These are phyloP conservation scores for Vitis cinerea DNA, from an alignment of 164 flowering plant genomes.

Conservation along the genomic window DNA sequence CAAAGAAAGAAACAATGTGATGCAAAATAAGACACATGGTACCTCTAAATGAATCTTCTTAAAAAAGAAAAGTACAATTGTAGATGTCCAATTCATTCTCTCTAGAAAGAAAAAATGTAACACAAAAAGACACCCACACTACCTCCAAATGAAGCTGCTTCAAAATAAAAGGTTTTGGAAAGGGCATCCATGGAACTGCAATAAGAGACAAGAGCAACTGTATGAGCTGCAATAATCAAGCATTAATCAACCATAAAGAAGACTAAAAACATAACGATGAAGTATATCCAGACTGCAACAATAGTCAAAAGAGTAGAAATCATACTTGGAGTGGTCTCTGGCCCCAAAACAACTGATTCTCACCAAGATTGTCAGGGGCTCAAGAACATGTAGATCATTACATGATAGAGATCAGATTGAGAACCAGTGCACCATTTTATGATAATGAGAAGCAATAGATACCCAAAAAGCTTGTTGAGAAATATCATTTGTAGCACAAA, in stretches of 20 bases:
- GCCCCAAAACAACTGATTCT: constrained; percentile 89
- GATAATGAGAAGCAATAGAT: constrained; percentile 83
- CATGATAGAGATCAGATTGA: constrained; percentile 92
- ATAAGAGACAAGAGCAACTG: constrained; percentile 68
- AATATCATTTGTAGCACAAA: constrained; percentile 93
- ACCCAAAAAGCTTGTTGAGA: constrained; percentile 91
- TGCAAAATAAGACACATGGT: no score
- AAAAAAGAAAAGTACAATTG: no score
- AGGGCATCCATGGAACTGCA: constrained; percentile 99
- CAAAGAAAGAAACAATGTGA: no score
- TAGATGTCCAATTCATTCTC: no score
- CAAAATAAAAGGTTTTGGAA: constrained; percentile 91
- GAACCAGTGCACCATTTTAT: constrained; percentile 97
- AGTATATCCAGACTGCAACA: not conserved
- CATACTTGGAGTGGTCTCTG: constrained; percentile 84
- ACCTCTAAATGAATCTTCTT: no score
- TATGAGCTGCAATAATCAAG: constrained; percentile 56
- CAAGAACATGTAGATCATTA: constrained; percentile 96
- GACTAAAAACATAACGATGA: not conserved
- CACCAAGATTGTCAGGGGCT: constrained; percentile 92
- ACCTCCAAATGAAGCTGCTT: constrained; percentile 76
- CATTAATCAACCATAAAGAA: constrained; percentile 8
- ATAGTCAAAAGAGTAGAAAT: constrained; percentile 12
- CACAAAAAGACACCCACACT: constrained; percentile 7
- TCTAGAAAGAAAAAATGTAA: not conserved